A percentile compares a stretch with the other conserved stretches of the same genome.
These are phyloP conservation scores for Striga asiatica DNA, from an alignment of 257 asterid genomes.

Conservation along the genomic window DNA sequence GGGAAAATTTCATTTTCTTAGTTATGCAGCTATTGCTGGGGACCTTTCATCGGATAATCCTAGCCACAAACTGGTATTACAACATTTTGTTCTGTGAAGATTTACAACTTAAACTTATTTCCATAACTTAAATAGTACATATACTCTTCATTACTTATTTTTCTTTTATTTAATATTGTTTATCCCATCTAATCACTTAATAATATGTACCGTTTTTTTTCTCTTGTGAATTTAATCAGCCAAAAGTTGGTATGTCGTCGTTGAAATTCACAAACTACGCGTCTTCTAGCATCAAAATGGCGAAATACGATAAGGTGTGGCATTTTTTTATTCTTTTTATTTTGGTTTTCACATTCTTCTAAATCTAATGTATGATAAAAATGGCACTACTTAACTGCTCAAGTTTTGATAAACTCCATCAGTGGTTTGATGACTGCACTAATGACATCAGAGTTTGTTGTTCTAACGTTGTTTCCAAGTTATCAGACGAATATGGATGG, in stretches of 20 bases:
- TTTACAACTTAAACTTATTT: too few species aligned
- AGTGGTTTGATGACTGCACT: slow-evolving; percentile 93
- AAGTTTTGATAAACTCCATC: too few species aligned
- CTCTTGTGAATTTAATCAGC: slow-evolving; percentile 25
- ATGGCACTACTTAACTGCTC: too few species aligned
- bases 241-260: slow-evolving; percentile 46
- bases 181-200: too few species aligned
- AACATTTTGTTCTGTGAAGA: too few species aligned
- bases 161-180: too few species aligned
- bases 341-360: too few species aligned
- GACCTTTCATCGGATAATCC: slow-evolving; percentile 26
- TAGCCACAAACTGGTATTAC: slow-evolving; percentile 24
- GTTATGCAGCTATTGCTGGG: slow-evolving; percentile 84
- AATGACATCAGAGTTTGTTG: slow-evolving; percentile 59
- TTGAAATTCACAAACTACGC: slow-evolving; percentile 36
- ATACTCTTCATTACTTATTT: not conserved
- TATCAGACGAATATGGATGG: slow-evolving; percentile 59
- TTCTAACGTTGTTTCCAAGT: slow-evolving; percentile 42
- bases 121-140: not conserved
- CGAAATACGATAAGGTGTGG: slow-evolving; percentile 65
- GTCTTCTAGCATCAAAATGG: slow-evolving; percentile 44
- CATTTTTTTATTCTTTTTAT: not conserved
- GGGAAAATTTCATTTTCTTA: slow-evolving; percentile 18
- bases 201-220: too few species aligned
- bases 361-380: too few species aligned